Evolutionary conservation across 306 rosid genomes (phyloP), one percentile per base, ranked within the genome.

Genomic region (Ammopiptanthus mongolicus): DNA sequence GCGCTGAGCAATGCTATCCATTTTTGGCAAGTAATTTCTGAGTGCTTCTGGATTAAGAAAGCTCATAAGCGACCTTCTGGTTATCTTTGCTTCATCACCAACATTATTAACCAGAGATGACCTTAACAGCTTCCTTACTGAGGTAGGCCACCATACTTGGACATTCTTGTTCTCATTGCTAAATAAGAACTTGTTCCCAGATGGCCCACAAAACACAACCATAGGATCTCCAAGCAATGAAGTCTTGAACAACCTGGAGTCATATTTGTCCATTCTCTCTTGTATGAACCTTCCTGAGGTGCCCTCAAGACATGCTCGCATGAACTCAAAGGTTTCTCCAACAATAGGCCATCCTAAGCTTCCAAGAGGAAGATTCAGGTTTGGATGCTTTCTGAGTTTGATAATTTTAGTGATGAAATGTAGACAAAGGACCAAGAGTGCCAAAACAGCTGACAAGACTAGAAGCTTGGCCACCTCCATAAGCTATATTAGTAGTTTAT

Each of bases 121-220:
- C 73, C 83, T 71, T 28, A 84, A 18, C 17, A 84, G 33, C 73
- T 74, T 84, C 81, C 9, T 84, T 6, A 81, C 81, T 3, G 88
- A 78, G 25, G 69, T 31, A 1, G 88, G 88, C 85, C 85, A 81
- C 88, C 88, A 78, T 0, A 81, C 76, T 69, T 78, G 88, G 5
- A 84, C 81, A 74, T 73, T 14, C 86, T 85, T 85, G 82, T 85
- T 85, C 73, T 85, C 88, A 60, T 85, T 85, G 67, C 86, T 65
- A 3, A 78, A 85, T 13, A 85, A 69, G 51, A 59, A 85, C 31
- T 85, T 85, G 80, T 85, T 85, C 80, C 88, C 86, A 1, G 57
- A 57, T 36, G 80, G 48, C 0, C 84, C 88, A 47, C 88, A 85
- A 28, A 82, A 81, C 77, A 85, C 80, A 14, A 21, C 23, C 25